phyloP scores from a whole-genome alignment of 352 stramenopile genomes.

The Phytopythium aichiense region DNA sequence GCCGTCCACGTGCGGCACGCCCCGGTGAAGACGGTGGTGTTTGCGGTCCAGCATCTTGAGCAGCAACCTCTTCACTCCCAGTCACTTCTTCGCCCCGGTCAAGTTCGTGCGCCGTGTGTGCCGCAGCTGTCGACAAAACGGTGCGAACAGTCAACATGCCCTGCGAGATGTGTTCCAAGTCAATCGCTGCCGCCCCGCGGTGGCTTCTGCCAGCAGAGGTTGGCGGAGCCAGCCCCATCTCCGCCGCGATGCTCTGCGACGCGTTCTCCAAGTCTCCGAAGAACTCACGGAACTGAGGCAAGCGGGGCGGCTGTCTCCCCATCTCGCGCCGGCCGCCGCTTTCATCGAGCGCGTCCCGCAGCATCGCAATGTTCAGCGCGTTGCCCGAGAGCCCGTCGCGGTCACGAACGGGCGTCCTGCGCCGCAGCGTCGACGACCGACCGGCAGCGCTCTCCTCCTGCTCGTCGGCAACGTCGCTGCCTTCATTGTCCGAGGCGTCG shows the following conservation, averaged over 20 bases:
- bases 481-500: constrained; percentile 3
- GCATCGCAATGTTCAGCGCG: constrained; percentile 58
- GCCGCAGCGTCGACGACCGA: background rate
- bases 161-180: constrained; percentile 55
- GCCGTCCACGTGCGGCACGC: constrained; percentile 22
- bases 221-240: constrained; percentile 20
- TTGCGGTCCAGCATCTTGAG: constrained; percentile 8
- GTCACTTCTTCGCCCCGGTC: background rate
- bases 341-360: constrained; percentile 42
- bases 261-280: constrained; percentile 31
- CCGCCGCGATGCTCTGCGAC: constrained; percentile 20
- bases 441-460: background rate
- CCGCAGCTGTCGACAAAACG: constrained; percentile 37
- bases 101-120: background rate
- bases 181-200: constrained; percentile 8
- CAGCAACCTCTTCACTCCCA: background rate
- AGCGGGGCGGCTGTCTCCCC: constrained; percentile 1
- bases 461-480: background rate
- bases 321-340: background rate
- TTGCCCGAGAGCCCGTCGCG: constrained; percentile 14
- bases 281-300: constrained; percentile 37
- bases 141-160: constrained; percentile 52
- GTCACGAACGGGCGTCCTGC: background rate
- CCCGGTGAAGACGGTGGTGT: constrained; percentile 4
- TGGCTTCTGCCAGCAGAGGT: background rate